Conservation (phyloP, 2,329 filamentous ascomycete species). For the Colletotrichum spinosum region DNA sequence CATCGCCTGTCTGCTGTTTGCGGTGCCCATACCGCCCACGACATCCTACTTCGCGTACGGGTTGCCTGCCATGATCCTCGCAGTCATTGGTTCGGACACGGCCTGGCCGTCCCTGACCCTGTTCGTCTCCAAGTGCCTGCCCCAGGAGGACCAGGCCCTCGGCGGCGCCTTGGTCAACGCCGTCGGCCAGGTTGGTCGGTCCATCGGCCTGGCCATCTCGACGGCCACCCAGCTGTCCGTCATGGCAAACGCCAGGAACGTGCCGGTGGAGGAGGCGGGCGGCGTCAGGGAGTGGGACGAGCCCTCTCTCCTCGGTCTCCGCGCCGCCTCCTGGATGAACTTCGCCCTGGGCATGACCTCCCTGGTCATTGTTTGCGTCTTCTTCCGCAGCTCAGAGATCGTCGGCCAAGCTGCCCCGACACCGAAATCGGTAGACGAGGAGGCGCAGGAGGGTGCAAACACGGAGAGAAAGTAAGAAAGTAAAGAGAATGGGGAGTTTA, state of each 20-base stretch:
- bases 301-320: conserved; percentile 59
- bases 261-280: conserved; percentile 57
- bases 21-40: conserved; percentile 68
- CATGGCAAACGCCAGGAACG: conserved; percentile 60
- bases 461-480: conserved; percentile 12
- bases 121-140: conserved; percentile 72
- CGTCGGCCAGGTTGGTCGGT: conserved; percentile 72
- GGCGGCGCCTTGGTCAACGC: conserved; percentile 77
- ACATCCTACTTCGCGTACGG: conserved; percentile 77
- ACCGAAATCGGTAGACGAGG: conserved; percentile 36
- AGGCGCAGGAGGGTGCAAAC: conserved; percentile 15
- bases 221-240: conserved; percentile 74
- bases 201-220: conserved; percentile 73
- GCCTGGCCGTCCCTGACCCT: conserved; percentile 74
- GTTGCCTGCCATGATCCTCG: conserved; percentile 73
- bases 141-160: conserved; percentile 73
- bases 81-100: conserved; percentile 75
- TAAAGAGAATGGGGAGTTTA: too few species aligned
- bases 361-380: conserved; percentile 56
- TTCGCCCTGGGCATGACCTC: conserved; percentile 59
- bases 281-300: conserved; percentile 56
- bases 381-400: conserved; percentile 65
- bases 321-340: conserved; percentile 65
- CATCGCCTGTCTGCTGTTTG: conserved; percentile 70
- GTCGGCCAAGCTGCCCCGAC: conserved; percentile 54